These are phyloP conservation scores for Arabidopsis suecica DNA, from an alignment of 345 rosid species.

Conservation along the genomic window DNA sequence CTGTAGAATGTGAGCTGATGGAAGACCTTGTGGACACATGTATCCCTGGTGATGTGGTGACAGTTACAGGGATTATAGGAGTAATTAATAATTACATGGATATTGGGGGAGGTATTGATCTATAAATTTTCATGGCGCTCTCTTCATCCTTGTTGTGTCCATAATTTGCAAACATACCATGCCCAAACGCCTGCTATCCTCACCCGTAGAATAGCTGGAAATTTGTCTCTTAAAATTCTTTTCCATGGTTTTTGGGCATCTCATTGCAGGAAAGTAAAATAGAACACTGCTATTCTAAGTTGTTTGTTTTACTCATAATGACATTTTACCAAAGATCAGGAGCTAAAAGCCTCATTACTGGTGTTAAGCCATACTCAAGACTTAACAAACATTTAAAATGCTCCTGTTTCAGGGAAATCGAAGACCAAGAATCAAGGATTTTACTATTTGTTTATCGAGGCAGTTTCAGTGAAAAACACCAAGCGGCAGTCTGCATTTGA, in stretches of 20 bases:
- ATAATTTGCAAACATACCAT: constrained; percentile 7
- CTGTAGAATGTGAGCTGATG: constrained; percentile 92
- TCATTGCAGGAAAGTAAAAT: constrained; percentile 25
- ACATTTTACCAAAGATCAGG: constrained; percentile 10
- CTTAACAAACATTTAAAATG: constrained; percentile 16
- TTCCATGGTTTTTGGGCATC: background rate
- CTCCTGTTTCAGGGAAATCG: constrained; percentile 73
- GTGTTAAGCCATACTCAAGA: constrained; percentile 5
- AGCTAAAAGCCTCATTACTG: constrained; percentile 14
- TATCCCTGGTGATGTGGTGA: constrained; percentile 98
- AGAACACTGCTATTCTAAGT: constrained; percentile 4
- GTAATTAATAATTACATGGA: constrained; percentile 89
- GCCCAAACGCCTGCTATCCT: background rate
- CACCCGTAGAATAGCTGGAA: constrained; percentile 1
- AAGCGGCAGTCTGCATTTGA: constrained; percentile 71
- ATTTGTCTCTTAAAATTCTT: constrained; percentile 9
- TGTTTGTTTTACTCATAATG: constrained; percentile 20
- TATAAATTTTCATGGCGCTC: constrained; percentile 12
- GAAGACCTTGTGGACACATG: constrained; percentile 91
- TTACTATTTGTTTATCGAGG: constrained; percentile 90
- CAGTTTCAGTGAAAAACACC: constrained; percentile 75
- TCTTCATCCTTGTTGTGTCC: constrained; percentile 18
- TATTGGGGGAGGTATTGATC: constrained; percentile 87
- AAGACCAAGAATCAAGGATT: constrained; percentile 90
- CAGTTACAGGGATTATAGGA: constrained; percentile 90